Percentiles rank a stretch among this genome's conserved stretches.
These are phyloP conservation scores for Pezicula rhizophila DNA, from an alignment of 2,329 filamentous ascomycete genomes.

Conservation along the genomic window DNA sequence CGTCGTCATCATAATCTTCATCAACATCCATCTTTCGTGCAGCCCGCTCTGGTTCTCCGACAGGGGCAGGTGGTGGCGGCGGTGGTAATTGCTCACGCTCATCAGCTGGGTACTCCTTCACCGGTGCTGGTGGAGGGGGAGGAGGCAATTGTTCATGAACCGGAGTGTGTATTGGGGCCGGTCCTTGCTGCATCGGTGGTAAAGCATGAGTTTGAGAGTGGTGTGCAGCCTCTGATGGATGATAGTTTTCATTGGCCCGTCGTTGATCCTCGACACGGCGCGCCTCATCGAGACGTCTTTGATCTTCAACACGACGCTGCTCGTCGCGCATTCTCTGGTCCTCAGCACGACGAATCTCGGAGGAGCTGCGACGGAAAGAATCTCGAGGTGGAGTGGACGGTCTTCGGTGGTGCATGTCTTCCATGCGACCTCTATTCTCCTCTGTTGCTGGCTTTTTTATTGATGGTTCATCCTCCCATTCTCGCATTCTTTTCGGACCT, in stretches of 20 bases:
- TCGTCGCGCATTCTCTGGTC: conserved; percentile 65
- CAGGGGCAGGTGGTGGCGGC: conserved; percentile 39
- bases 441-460: conserved; percentile 86
- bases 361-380: conserved; percentile 70
- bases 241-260: conserved; percentile 71
- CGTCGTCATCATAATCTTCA: conserved; percentile 94
- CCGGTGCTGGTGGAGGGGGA: conserved; percentile 28
- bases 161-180: conserved; percentile 36
- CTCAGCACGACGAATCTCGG: conserved; percentile 57
- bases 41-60: conserved; percentile 72
- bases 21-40: conserved; percentile 95
- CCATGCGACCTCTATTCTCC: conserved; percentile 77
- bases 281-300: conserved; percentile 61
- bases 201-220: conserved; percentile 63
- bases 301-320: conserved; percentile 46
- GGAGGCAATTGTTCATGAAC: conserved; percentile 39
- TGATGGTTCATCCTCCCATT: conserved; percentile 79
- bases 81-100: conserved; percentile 37
- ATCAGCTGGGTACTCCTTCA: conserved; percentile 49
- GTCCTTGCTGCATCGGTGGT: conserved; percentile 58
- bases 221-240: conserved; percentile 88
- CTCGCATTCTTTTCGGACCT: conserved; percentile 75
- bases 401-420: conserved; percentile 76
- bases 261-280: conserved; percentile 55
- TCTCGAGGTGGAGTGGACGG: conserved; percentile 68